Percentiles rank a stretch among this genome's conserved stretches.
These are phyloP conservation scores for Wickerhamiella domercqiae DNA, from an alignment of 805 yeast species.

Conservation along the genomic window DNA sequence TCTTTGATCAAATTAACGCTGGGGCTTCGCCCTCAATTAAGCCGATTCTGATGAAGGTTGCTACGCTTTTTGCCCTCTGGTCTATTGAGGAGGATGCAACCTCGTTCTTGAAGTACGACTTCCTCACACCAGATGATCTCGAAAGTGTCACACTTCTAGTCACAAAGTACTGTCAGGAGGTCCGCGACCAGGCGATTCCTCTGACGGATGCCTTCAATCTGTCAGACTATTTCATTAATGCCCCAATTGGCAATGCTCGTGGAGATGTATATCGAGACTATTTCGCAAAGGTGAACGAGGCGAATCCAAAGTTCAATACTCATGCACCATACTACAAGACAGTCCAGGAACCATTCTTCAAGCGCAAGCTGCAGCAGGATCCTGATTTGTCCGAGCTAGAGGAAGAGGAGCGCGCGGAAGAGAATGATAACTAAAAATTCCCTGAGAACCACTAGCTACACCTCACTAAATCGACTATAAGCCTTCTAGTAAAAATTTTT, in stretches of 20 bases:
- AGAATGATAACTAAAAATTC: too few relatives aligned
- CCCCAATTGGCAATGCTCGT: conserved; percentile 61
- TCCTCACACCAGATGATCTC: conserved; percentile 35
- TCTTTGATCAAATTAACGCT: conserved; percentile 9
- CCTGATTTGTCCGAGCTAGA: conserved; percentile 11
- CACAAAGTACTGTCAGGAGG: conserved; percentile 31
- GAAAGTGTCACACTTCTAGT: conserved; percentile 29
- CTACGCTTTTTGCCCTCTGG: conserved; percentile 36
- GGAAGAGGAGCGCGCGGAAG: conserved; percentile 11
- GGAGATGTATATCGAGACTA: conserved; percentile 75
- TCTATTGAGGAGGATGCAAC: conserved; percentile 57
- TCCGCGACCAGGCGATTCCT: conserved; percentile 55
- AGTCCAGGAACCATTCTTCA: conserved; percentile 20
- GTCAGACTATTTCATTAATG: conserved; percentile 62
- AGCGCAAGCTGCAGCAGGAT: conserved; percentile 12
- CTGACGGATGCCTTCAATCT: conserved; percentile 70
- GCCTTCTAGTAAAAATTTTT: too few relatives aligned
- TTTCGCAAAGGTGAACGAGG: conserved; percentile 42
- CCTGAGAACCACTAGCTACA: too few relatives aligned
- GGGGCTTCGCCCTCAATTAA: conserved; percentile 10
- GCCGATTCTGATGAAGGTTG: conserved; percentile 11
- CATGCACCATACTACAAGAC: conserved; percentile 41
- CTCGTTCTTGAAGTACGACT: conserved; percentile 47
- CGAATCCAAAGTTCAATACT: conserved; percentile 26
- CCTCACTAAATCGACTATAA: too few relatives aligned